Evolutionary conservation across 176 grass and related monocot species (phyloP).

Genomic region (Bonia amplexicaulis): DNA sequence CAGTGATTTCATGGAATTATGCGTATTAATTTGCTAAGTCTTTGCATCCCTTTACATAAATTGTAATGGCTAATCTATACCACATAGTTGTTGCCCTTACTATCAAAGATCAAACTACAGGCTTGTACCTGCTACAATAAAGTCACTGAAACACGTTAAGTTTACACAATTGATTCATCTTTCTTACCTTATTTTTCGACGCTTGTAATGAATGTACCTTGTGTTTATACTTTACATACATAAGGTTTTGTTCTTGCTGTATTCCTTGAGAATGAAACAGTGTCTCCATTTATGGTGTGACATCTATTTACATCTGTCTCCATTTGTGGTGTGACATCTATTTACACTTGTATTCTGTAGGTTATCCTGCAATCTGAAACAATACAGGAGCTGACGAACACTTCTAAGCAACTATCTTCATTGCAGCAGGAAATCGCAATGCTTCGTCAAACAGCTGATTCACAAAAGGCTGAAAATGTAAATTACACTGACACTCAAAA

Average conservation of each 20-base stretch:
- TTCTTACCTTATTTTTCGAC: not conserved
- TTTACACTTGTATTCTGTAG: slow-evolving; percentile 44
- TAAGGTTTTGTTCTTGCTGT: not conserved
- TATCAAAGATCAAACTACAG: not conserved
- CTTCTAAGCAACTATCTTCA: slow-evolving; percentile 80
- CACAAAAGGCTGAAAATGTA: slow-evolving; percentile 84
- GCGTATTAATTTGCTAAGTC: not conserved
- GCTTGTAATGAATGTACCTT: not conserved
- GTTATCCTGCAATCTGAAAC: slow-evolving; percentile 95
- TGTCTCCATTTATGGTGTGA: not conserved
- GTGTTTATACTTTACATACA: not conserved
- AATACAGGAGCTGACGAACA: slow-evolving; percentile 94
- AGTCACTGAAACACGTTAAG: not conserved
- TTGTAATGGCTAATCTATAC: not conserved
- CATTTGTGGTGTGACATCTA: no score
- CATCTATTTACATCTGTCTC: no score
- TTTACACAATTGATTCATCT: not conserved
- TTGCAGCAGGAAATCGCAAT: slow-evolving; percentile 73
- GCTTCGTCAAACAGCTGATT: slow-evolving; percentile 71
- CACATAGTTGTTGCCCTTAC: not conserved
- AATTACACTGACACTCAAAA: not conserved
- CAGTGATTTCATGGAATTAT: not conserved
- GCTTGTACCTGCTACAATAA: not conserved
- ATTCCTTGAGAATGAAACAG: not conserved
- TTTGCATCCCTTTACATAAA: not conserved